phyloP scores from a whole-genome alignment of 768 basidiomycete genomes.

The Pleurotus tuber-regium region DNA sequence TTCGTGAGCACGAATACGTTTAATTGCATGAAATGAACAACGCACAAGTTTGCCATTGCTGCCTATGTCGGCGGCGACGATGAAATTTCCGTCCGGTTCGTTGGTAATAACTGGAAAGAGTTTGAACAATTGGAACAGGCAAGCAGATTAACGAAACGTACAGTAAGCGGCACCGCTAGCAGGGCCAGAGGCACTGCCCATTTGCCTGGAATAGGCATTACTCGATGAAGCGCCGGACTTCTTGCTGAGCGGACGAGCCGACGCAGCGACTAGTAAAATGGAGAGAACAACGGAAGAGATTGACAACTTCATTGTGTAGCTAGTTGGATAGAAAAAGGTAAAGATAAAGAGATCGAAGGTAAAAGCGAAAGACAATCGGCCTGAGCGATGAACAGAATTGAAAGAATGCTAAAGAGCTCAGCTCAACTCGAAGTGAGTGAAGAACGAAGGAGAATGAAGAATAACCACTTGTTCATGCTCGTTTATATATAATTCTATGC shows the following conservation, averaged over 20 bases:
- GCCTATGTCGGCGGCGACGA: slow-evolving; percentile 41
- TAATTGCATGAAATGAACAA: not conserved
- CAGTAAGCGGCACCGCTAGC: slow-evolving; percentile 19
- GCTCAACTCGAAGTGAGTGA: not conserved
- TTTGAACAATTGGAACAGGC: not conserved
- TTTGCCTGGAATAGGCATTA: slow-evolving; percentile 4
- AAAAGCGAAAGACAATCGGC: slow-evolving; percentile 1
- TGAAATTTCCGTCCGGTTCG: slow-evolving; percentile 41
- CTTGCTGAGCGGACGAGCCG: slow-evolving; percentile 12
- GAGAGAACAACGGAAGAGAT: slow-evolving; percentile 12
- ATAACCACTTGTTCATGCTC: too few relatives aligned
- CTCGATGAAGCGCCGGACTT: not conserved
- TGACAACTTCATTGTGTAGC: slow-evolving; percentile 16
- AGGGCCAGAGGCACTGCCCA: slow-evolving; percentile 11
- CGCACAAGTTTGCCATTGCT: slow-evolving; percentile 39
- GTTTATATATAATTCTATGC: too few relatives aligned
- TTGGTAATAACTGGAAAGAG: slow-evolving; percentile 44
- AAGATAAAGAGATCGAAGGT: not conserved
- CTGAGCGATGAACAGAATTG: not conserved
- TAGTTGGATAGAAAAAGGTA: not conserved
- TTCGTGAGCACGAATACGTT: not conserved
- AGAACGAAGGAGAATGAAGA: not conserved
- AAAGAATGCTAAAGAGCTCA: not conserved
- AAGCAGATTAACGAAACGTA: not conserved
- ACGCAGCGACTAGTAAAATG: slow-evolving; percentile 12